These are phyloP conservation scores for Jacaranda mimosifolia DNA, from an alignment of 257 asterid species.

Conservation along the genomic window DNA sequence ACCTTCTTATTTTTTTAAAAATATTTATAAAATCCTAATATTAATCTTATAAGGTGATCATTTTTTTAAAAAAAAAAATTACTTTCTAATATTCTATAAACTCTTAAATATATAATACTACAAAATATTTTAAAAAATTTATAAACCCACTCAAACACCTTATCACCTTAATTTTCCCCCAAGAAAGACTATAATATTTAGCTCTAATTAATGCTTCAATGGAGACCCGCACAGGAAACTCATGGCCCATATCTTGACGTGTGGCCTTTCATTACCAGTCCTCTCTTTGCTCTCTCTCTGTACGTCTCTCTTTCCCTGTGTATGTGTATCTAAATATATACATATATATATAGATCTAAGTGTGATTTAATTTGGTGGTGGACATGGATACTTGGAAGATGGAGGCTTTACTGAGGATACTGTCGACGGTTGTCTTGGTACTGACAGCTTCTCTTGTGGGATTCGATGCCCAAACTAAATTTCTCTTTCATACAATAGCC, in stretches of 20 bases:
- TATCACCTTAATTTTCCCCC: not conserved
- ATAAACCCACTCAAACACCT: too few relatives aligned
- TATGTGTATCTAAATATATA: not conserved
- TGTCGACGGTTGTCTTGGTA: slow-evolving; percentile 35
- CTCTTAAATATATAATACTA: too few relatives aligned
- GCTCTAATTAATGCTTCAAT: slow-evolving; percentile 22
- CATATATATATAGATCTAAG: not conserved
- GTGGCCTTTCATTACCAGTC: slow-evolving; percentile 37
- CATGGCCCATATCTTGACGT: slow-evolving; percentile 32
- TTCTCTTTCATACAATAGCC: slow-evolving; percentile 41
- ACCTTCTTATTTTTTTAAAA: too few relatives aligned
- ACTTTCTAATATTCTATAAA: too few relatives aligned
- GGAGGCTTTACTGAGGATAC: slow-evolving; percentile 48
- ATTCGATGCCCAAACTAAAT: slow-evolving; percentile 62
- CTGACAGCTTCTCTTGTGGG: slow-evolving; percentile 60
- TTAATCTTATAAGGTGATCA: too few relatives aligned
- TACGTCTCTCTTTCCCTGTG: not conserved
- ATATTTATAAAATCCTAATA: too few relatives aligned
- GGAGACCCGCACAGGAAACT: not conserved
- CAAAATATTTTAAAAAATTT: too few relatives aligned
- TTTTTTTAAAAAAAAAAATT: too few relatives aligned
- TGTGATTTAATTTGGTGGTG: not conserved
- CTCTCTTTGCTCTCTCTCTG: slow-evolving; percentile 9
- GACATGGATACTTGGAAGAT: slow-evolving; percentile 39
- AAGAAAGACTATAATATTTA: too few relatives aligned